Base-by-base conservation (phyloP, 768 basidiomycete species). In the Tricholoma hemisulphureum region DNA sequence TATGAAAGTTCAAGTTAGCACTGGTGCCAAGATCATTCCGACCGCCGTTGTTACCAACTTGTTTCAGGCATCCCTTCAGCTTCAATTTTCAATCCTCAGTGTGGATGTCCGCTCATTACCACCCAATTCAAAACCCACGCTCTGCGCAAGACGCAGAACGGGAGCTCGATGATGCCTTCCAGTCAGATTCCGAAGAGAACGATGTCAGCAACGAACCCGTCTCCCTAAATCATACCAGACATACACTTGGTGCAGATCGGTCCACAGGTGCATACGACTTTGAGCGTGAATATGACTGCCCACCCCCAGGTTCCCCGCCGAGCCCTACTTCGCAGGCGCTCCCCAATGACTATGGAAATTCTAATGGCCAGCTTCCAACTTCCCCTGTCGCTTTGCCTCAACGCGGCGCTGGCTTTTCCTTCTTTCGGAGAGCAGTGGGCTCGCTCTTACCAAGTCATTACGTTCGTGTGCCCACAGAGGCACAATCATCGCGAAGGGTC, bases 241-340 rank as follows among this genome's bases (percentile, higher is more conserved):
- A 28, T 21, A 1, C 51, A 24, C 29, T 32, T 41, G 3, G 60
- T 58, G 50, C 62, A 35, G 51, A 51, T 31, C 58, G 62, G 23
- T 62, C 68, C 1, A 61, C 81, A 11, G 80, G 79, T 24, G 69
- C 73, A 4, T 91, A 91, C 72, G 88, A 93, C 69, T 93, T 93
- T 66, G 91, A 93, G 68, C 78, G 87, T 28, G 84, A 86, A 59
- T 89, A 87, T 65, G 86, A 88, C 63, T 78, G 75, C 35, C 88
- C 90, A 2, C 91, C 91, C 2, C 89, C 91, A 6, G 90, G 89
- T 29, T 89, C 88, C 0, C 90, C 90, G 0, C 89, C 89, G 1
- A 70, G 75, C 2, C 83, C 80, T 0, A 80, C 87, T 14, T 64
- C 81, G 0, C 59, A 71, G 50, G 87, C 87, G 6, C 74, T 83